These are phyloP conservation scores for Clathrospora elynae DNA, from an alignment of 2,329 filamentous ascomycete genomes.

Conservation along the genomic window DNA sequence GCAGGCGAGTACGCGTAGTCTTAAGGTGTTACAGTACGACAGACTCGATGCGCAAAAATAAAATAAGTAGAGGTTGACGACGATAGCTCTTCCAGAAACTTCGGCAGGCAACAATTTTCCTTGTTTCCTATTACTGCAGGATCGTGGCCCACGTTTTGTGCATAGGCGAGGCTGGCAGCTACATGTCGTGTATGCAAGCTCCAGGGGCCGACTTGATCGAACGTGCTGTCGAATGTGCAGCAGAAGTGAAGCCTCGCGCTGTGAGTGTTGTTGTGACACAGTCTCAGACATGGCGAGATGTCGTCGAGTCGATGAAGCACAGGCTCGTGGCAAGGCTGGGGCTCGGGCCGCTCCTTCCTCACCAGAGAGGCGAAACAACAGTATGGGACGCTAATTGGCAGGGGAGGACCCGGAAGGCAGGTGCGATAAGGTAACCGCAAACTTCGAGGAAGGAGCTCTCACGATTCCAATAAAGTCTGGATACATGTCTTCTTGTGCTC, in stretches of 20 bases:
- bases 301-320: background rate
- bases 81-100: no score
- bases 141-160: no score
- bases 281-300: background rate
- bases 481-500: slow-evolving; percentile 1
- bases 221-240: slow-evolving; percentile 1
- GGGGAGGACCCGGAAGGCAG: slow-evolving; percentile 10
- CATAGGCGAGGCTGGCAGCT: slow-evolving; percentile 12
- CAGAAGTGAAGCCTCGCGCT: background rate
- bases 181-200: slow-evolving; percentile 13
- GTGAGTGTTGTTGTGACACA: background rate
- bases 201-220: slow-evolving; percentile 13
- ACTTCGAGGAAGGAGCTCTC: slow-evolving; percentile 4
- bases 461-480: background rate
- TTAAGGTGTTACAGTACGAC: no score
- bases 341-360: slow-evolving; percentile 18
- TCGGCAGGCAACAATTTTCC: no score
- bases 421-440: slow-evolving; percentile 18
- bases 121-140: no score
- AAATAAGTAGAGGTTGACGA: no score
- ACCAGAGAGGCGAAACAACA: slow-evolving; percentile 1
- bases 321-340: slow-evolving; percentile 3
- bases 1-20: no score
- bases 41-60: no score
- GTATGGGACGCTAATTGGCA: slow-evolving; percentile 18